Conservation (phyloP, 495 filamentous ascomycete species). For the Penicillium arizonense region DNA sequence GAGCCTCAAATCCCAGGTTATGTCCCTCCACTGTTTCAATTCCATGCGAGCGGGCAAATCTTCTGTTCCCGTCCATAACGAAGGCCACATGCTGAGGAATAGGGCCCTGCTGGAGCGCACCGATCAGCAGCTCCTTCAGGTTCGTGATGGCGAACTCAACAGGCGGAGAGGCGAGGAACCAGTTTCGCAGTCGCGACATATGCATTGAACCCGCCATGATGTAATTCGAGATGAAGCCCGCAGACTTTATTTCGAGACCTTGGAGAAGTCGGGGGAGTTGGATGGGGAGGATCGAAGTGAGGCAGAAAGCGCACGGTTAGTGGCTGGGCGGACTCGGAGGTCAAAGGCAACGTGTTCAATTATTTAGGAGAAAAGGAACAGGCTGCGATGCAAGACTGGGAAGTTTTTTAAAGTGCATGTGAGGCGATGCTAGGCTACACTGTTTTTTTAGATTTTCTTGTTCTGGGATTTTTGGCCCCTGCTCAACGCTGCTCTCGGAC, state of each 20-base stretch:
- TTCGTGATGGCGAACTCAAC: constrained; percentile 75
- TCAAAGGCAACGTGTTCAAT: constrained; percentile 22
- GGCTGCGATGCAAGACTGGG: not conserved
- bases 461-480: not conserved
- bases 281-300: not conserved
- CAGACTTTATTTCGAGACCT: not conserved
- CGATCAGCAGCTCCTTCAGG: constrained; percentile 78
- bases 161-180: constrained; percentile 86
- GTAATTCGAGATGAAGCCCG: not conserved
- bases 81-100: constrained; percentile 95
- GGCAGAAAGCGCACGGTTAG: constrained; percentile 8
- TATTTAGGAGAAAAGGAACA: not conserved
- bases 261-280: constrained; percentile 1
- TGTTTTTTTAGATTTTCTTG: constrained; percentile 6
- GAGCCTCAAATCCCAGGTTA: constrained; percentile 90
- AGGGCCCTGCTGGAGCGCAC: constrained; percentile 82
- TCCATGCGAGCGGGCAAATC: constrained; percentile 83
- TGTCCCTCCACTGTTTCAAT: constrained; percentile 99
- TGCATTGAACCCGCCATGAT: constrained; percentile 57
- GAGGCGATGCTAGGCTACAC: constrained; percentile 22
- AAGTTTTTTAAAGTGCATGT: constrained; percentile 2
- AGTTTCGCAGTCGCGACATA: constrained; percentile 73
- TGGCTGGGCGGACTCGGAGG: constrained; percentile 9
- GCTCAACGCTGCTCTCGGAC: not conserved
- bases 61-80: constrained; percentile 96